phyloP scores from a whole-genome alignment of 2,329 filamentous ascomycete species.

The Aspergillus niger region DNA sequence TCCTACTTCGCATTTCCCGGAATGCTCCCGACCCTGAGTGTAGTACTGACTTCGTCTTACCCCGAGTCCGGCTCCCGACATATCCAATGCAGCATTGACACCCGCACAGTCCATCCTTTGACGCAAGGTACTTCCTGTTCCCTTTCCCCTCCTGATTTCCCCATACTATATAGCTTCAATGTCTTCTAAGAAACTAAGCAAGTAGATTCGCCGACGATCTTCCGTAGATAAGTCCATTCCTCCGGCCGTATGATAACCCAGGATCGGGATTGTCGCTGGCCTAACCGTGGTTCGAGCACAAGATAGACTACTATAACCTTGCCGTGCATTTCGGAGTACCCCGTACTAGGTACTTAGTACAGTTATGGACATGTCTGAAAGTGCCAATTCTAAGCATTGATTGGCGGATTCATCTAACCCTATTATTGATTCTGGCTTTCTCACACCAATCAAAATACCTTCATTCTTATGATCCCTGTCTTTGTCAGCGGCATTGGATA shows the following conservation, averaged over 20 bases:
- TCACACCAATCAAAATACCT: background rate
- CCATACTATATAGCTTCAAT: too few relatives aligned
- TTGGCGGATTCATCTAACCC: background rate
- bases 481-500: background rate
- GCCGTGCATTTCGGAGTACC: background rate
- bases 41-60: too few relatives aligned
- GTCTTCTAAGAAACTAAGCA: background rate
- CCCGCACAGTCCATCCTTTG: conserved; percentile 1
- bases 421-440: background rate
- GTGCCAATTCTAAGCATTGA: background rate
- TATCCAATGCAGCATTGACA: background rate
- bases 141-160: too few relatives aligned
- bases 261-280: background rate
- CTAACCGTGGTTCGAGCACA: background rate
- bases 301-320: too few relatives aligned
- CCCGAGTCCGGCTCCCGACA: background rate
- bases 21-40: background rate
- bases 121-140: conserved; percentile 3
- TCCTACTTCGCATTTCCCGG: background rate
- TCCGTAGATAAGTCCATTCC: conserved; percentile 8
- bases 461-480: background rate
- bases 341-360: background rate
- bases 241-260: background rate
- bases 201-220: conserved; percentile 5
- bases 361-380: too few relatives aligned